Base-by-base conservation (phyloP, 176 grass and related monocot species). In the Saccharum spontaneum region DNA sequence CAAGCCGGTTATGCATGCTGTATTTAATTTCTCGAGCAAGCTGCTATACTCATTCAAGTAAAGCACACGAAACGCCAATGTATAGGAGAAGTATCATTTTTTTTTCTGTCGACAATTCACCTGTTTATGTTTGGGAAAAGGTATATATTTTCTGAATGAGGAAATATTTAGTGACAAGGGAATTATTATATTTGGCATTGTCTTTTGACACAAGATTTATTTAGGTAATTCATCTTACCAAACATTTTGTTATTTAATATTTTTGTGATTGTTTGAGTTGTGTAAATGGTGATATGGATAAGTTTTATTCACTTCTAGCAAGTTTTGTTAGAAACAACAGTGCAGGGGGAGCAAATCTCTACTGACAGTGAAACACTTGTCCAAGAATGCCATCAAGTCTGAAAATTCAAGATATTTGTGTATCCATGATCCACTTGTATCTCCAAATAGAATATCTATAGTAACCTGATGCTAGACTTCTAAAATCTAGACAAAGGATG, bases 1-100 rank as follows among this genome's bases (percentile, higher is more conserved):
- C 16, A 1, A 0, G 4, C 49, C 16, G 16, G 15, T 0, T 0
- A 57, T 57, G 0, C 15, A 36, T 36, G 0, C 6, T 67, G 14
- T 34, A 55, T 55, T 55, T 55, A 55, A 34, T 67, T 36, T 67
- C 30, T 33, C 6, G 30, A 67, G 64, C 31, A 67, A 39, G 67
- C 67, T 69, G 36, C 34, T 69, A 17, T 18, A 37, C 17, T 18
- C 18, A 69, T 69, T 69, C 66, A 69, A 69, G 66, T 33, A 4
- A 17, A 68, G 17, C 33, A 22, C 18, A 55, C 18, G 2, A 54
- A 54, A 55, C 17, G 52, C 52, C 52, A 50, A 9, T 68, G 66
- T 20, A 20, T 4, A 38, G 52, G 18, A 22, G 17, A 22, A 20
- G 7, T 55, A 5, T 68, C 16, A 68, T 38, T 68, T 68, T 34